Evolutionary conservation across 257 asterid genomes (phyloP).

Genomic region (Agastache rugosa): DNA sequence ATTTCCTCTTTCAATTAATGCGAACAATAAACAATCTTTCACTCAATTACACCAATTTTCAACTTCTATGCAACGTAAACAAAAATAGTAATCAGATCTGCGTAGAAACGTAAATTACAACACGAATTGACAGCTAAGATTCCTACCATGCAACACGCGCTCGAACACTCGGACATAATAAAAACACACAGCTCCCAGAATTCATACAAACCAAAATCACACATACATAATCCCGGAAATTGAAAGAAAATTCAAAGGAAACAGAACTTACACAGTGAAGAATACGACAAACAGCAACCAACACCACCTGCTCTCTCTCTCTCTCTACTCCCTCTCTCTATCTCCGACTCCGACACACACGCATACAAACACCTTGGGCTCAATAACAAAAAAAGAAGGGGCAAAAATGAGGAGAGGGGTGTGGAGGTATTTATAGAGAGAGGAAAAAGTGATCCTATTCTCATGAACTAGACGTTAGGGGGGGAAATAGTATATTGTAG

Average conservation of each 20-base stretch:
- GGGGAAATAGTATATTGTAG: background rate
- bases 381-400: constrained; percentile 30
- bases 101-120: constrained; percentile 8
- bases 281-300: constrained; percentile 40
- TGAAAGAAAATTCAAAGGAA: constrained; percentile 15
- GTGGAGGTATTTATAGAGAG: constrained; percentile 60
- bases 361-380: constrained; percentile 4
- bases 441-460: constrained; percentile 60
- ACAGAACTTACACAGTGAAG: constrained; percentile 47
- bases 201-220: background rate
- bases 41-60: constrained; percentile 30
- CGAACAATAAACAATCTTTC: constrained; percentile 15
- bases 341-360: constrained; percentile 26
- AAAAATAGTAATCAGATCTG: constrained; percentile 29
- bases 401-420: constrained; percentile 27
- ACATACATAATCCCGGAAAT: constrained; percentile 1
- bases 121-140: constrained; percentile 22
- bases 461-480: constrained; percentile 43
- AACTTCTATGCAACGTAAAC: constrained; percentile 14
- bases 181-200: background rate
- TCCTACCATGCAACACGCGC: constrained; percentile 27
- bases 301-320: constrained; percentile 42
- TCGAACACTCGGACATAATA: background rate
- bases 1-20: background rate
- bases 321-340: constrained; percentile 35